Conservation (phyloP, 2,329 filamentous ascomycete genomes). For the Kalmusia sp. region DNA sequence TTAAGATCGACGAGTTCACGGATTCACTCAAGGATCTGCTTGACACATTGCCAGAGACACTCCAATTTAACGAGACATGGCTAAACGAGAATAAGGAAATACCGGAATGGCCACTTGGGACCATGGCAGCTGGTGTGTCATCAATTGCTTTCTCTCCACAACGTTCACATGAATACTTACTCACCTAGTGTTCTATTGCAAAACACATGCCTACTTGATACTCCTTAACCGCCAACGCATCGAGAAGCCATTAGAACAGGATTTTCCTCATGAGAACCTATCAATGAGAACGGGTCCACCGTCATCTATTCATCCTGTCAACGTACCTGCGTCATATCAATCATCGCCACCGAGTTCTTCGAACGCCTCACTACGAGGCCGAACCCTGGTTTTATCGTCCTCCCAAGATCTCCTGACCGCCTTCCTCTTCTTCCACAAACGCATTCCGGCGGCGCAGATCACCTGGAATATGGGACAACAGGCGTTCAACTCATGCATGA, state of each 20-base stretch:
- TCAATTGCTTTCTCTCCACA: neutral
- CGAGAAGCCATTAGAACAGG: slow-evolving; percentile 21
- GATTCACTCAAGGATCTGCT: slow-evolving; percentile 52
- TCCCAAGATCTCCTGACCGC: slow-evolving; percentile 52
- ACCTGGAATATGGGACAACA: slow-evolving; percentile 59
- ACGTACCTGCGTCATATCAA: slow-evolving; percentile 16
- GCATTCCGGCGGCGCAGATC: slow-evolving; percentile 52
- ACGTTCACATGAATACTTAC: slow-evolving; percentile 17
- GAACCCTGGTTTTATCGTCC: slow-evolving; percentile 51
- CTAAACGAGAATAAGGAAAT: slow-evolving; percentile 43
- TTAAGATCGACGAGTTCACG: slow-evolving; percentile 56
- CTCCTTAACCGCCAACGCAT: slow-evolving; percentile 56
- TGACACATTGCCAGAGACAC: slow-evolving; percentile 55
- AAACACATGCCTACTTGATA: slow-evolving; percentile 57
- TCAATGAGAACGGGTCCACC: slow-evolving; percentile 2
- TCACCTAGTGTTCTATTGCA: slow-evolving; percentile 52
- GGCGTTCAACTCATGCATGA: slow-evolving; percentile 59
- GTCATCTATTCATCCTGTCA: slow-evolving; percentile 22
- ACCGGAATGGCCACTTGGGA: slow-evolving; percentile 56
- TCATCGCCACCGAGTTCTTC: slow-evolving; percentile 23
- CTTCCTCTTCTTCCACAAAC: slow-evolving; percentile 56
- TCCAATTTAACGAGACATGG: slow-evolving; percentile 58
- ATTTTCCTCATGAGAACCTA: neutral
- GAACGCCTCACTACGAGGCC: slow-evolving; percentile 40
- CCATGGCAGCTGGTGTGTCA: slow-evolving; percentile 53